Base-by-base conservation (phyloP, 1,139 yeast species). In the Yamadazyma atlantica region DNA sequence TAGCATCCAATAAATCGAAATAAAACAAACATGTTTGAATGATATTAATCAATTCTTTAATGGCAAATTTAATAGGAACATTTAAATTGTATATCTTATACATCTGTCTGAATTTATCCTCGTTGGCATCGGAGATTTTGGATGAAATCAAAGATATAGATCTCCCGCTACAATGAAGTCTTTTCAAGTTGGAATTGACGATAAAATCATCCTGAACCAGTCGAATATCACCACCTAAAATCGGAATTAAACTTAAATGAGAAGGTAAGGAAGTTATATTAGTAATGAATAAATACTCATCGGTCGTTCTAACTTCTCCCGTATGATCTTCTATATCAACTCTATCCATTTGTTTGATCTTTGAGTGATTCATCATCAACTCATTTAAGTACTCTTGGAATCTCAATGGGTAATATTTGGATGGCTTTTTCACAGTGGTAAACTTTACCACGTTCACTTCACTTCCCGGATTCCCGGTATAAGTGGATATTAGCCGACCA, bases 121-220 rank as follows among this genome's bases (percentile, higher is more conserved):
- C 87, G 16, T 82, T 76, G 0, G 96, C 87, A 51, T 81, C 87
- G 0, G 95, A 68, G 0, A 95, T 86, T 24, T 71, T 68, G 14
- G 61, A 62, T 3, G 82, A 69, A 12, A 86, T 71, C 29, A 88
- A 64, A 28, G 89, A 68, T 1, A 87, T 82, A 0, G 95, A 80
- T 43, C 98, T 68, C 7, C 97, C 95, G 34, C 90, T 84, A 57
- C 97, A 92, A 21, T 83, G 82, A 34, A 89, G 60, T 51, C 87
- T 76, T 49, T 85, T 78, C 49, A 92, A 64, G 58, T 89, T 82
- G 38, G 87, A 82, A 55, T 89, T 90, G 10, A 86, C 78, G 33
- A 78, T 72, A 53, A 86, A 89, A 32, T 65, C 58, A 11, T 71
- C 69, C 69, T 81, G 78, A 1, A 79, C 67, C 0, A 64, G 62